These are phyloP conservation scores for Arthroderma uncinatum DNA, from an alignment of 2,329 filamentous ascomycete species.

Conservation along the genomic window DNA sequence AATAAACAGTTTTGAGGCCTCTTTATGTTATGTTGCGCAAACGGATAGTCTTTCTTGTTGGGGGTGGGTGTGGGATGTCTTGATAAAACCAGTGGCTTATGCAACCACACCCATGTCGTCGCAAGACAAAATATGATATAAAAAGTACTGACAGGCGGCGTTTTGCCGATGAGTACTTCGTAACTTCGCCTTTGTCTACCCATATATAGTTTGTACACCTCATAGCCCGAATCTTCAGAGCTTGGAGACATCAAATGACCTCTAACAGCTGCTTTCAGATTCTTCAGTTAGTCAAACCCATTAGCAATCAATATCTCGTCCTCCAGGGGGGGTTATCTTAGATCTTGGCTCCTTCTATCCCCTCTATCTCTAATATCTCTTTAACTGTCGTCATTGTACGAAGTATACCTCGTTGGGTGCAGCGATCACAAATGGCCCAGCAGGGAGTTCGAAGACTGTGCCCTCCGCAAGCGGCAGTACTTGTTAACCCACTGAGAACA, in stretches of 20 bases:
- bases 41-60: not conserved
- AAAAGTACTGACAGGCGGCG: not conserved
- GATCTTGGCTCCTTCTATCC: not conserved
- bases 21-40: not conserved
- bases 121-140: not conserved
- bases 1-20: not conserved
- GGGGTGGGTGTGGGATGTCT: not conserved
- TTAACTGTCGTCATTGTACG: not conserved
- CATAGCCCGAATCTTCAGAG: not conserved
- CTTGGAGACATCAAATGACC: too few relatives aligned
- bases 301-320: not conserved
- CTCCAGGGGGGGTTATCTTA: not conserved
- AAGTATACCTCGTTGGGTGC: not conserved
- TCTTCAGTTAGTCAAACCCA: not conserved
- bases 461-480: not conserved
- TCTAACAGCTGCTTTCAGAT: not conserved
- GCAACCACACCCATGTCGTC: not conserved
- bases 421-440: not conserved
- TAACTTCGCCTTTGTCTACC: not conserved
- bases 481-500: not conserved
- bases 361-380: not conserved
- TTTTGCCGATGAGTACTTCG: not conserved
- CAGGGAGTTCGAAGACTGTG: not conserved
- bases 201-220: not conserved
- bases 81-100: not conserved